These are phyloP conservation scores for Fusarium piperis DNA, from an alignment of 2,329 filamentous ascomycete species.

Conservation along the genomic window DNA sequence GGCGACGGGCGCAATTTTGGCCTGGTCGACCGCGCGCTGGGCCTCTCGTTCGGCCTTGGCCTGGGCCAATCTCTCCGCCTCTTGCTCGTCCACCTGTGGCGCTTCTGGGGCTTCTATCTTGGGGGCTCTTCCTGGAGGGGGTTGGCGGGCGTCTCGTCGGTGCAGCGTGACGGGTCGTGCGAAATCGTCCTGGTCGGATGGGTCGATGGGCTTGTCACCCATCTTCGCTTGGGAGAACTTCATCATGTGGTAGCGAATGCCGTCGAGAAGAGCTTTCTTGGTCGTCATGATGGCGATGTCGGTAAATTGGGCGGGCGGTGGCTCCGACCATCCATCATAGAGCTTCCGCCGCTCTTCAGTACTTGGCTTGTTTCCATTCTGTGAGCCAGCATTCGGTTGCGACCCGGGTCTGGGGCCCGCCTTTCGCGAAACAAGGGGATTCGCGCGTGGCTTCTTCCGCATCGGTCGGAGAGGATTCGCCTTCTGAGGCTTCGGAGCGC, in stretches of 20 bases:
- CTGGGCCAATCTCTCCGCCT: constrained; percentile 73
- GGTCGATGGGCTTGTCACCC: constrained; percentile 71
- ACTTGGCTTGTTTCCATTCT: constrained; percentile 46
- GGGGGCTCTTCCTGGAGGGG: constrained; percentile 69
- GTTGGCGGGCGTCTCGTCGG: constrained; percentile 83
- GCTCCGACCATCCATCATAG: constrained; percentile 68
- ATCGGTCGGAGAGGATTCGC: constrained; percentile 53
- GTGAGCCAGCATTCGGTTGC: constrained; percentile 31
- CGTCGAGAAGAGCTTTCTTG: constrained; percentile 81
- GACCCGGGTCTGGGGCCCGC: constrained; percentile 39
- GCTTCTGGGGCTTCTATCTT: constrained; percentile 65
- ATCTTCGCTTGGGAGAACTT: constrained; percentile 72
- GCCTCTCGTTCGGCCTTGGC: constrained; percentile 82
- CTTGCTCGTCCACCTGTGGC: constrained; percentile 63
- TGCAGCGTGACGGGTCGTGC: constrained; percentile 89
- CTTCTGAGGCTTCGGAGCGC: constrained; percentile 44
- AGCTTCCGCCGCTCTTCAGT: constrained; percentile 56
- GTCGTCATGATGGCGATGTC: constrained; percentile 80
- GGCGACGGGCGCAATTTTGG: constrained; percentile 88
- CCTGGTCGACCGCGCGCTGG: constrained; percentile 85
- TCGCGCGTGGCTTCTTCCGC: constrained; percentile 56
- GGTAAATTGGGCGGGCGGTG: constrained; percentile 59
- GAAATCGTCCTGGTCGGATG: constrained; percentile 78
- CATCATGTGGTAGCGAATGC: constrained; percentile 87
- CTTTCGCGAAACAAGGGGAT: constrained; percentile 71